Evolutionary conservation across 352 stramenopile genomes (phyloP).

Genomic region (Globisporangium ultimum): DNA sequence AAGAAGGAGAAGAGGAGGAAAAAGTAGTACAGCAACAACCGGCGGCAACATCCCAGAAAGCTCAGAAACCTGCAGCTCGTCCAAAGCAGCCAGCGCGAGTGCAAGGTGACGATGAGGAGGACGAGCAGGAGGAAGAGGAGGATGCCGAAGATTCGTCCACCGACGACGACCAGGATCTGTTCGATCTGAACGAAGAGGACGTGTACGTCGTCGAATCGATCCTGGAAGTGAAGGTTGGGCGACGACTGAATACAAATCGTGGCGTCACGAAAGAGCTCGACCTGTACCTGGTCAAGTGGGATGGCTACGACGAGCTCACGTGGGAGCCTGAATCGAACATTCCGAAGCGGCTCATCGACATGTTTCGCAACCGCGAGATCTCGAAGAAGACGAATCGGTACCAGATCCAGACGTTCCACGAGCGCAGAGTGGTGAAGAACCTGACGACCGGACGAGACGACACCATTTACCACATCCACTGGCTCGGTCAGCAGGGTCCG

Average conservation of each 20-base stretch:
- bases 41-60: neutral
- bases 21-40: slow-evolving; percentile 21
- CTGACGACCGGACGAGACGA: slow-evolving; percentile 49
- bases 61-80: slow-evolving; percentile 3
- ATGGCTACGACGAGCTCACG: slow-evolving; percentile 74
- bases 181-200: slow-evolving; percentile 72
- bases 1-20: slow-evolving; percentile 28
- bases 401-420: slow-evolving; percentile 49
- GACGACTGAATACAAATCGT: slow-evolving; percentile 29
- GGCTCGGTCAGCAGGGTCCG: slow-evolving; percentile 38
- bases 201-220: slow-evolving; percentile 75
- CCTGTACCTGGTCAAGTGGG: slow-evolving; percentile 77
- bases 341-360: slow-evolving; percentile 50
- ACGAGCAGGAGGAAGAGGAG: slow-evolving; percentile 15
- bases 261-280: slow-evolving; percentile 55
- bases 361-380: slow-evolving; percentile 51
- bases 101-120: neutral
- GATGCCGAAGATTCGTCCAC: slow-evolving; percentile 47
- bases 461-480: slow-evolving; percentile 72
- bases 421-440: slow-evolving; percentile 57
- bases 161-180: slow-evolving; percentile 59
- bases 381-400: slow-evolving; percentile 45
- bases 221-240: slow-evolving; percentile 59
- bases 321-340: slow-evolving; percentile 77
- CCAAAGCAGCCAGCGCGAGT: neutral